These are phyloP conservation scores for Exophiala sp. DNA, from an alignment of 2,329 filamentous ascomycete species.

Conservation along the genomic window DNA sequence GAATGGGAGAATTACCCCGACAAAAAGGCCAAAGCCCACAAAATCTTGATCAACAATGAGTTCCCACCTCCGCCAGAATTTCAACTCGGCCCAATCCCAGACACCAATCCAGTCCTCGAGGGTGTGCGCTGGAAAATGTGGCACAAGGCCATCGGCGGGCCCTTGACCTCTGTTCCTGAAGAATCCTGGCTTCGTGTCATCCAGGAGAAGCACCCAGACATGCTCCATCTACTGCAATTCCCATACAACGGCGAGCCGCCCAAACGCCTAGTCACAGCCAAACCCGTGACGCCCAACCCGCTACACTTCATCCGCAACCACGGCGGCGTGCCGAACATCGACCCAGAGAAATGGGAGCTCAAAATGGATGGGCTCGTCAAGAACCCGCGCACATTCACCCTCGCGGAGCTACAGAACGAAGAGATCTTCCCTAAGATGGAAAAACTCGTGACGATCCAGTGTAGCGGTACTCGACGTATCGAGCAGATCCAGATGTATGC, in stretches of 20 bases:
- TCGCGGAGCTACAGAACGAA: conserved; percentile 61
- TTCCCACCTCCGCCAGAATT: conserved; percentile 53
- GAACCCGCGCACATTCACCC: conserved; percentile 53
- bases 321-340: conserved; percentile 65
- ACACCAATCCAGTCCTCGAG: conserved; percentile 56
- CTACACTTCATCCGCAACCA: conserved; percentile 70
- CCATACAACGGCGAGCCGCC: conserved; percentile 64
- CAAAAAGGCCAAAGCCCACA: conserved; percentile 59
- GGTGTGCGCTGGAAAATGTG: conserved; percentile 58
- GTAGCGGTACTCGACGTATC: conserved; percentile 64
- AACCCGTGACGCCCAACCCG: conserved; percentile 57
- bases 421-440: conserved; percentile 56
- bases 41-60: conserved; percentile 53
- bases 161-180: conserved; percentile 49
- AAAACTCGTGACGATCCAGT: conserved; percentile 63
- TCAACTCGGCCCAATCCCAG: conserved; percentile 54
- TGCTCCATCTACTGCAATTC: conserved; percentile 61
- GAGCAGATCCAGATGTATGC: conserved; percentile 65
- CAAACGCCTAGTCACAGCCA: conserved; percentile 54
- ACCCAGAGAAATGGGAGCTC: conserved; percentile 53
- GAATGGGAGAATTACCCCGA: conserved; percentile 69
- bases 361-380: conserved; percentile 60
- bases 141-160: conserved; percentile 53
- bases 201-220: conserved; percentile 57
- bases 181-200: conserved; percentile 57